phyloP scores from a whole-genome alignment of 2,329 filamentous ascomycete species.

The Colletotrichum sp. region DNA sequence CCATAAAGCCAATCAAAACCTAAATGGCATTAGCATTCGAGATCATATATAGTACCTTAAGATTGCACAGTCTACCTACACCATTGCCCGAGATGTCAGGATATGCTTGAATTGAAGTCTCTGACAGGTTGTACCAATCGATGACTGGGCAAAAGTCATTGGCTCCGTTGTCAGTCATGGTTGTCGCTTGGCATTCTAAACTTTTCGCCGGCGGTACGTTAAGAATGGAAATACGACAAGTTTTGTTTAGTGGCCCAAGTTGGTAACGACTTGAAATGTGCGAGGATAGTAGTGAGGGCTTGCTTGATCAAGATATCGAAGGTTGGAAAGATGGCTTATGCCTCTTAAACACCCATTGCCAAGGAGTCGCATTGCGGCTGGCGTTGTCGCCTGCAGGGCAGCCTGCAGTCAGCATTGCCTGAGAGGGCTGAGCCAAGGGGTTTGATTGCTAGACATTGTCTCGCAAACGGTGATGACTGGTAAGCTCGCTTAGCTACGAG shows the following conservation, averaged over 20 bases:
- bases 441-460: background rate
- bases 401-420: background rate
- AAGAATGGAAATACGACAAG: background rate
- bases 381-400: background rate
- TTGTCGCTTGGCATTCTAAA: background rate
- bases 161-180: background rate
- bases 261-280: background rate
- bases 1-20: background rate
- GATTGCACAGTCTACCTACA: background rate
- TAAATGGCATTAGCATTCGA: background rate
- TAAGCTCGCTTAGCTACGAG: background rate
- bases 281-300: background rate
- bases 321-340: background rate
- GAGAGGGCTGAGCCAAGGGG: background rate
- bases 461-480: background rate
- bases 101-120: background rate
- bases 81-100: background rate
- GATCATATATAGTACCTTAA: background rate
- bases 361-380: background rate
- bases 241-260: background rate
- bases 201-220: background rate
- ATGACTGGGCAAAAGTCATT: background rate
- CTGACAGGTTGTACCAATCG: background rate
- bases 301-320: rapidly evolving
- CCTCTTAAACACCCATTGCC: background rate